These are phyloP conservation scores for Arthrobotrys iridis DNA, from an alignment of 2,329 filamentous ascomycete genomes.

Conservation along the genomic window DNA sequence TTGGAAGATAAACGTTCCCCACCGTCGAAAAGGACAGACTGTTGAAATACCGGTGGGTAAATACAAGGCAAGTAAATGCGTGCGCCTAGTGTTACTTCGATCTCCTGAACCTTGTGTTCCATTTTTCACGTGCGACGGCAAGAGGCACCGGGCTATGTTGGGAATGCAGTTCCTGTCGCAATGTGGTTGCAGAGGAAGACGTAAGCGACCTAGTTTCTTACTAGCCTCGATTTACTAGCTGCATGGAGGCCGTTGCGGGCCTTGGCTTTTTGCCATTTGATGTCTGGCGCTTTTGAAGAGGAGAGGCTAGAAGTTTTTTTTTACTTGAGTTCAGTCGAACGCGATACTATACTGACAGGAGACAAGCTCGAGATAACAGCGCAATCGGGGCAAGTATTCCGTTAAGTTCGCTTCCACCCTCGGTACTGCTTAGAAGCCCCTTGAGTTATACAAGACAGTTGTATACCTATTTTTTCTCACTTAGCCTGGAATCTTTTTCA, in stretches of 20 bases:
- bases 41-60: conserved; percentile 16
- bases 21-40: not conserved
- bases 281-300: not conserved
- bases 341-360: not conserved
- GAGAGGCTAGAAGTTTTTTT: conserved; percentile 5
- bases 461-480: conserved; percentile 5
- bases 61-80: conserved; percentile 18
- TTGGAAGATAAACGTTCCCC: conserved; percentile 1
- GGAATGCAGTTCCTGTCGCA: conserved; percentile 28
- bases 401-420: not conserved
- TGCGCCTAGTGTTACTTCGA: not conserved
- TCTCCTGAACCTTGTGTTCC: conserved; percentile 37
- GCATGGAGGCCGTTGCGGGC: conserved; percentile 29
- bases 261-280: conserved; percentile 2
- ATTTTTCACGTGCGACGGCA: conserved; percentile 39
- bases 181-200: conserved; percentile 45
- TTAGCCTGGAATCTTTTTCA: not conserved
- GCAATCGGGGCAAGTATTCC: not conserved
- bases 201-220: conserved; percentile 39
- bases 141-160: conserved; percentile 23
- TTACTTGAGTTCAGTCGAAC: conserved; percentile 1
- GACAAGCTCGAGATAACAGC: conserved; percentile 18
- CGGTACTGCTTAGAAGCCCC: not conserved
- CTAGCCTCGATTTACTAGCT: conserved; percentile 21
- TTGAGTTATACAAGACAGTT: not conserved